Conservation (phyloP, 2,329 filamentous ascomycete genomes). For the Pseudovirgaria hyperparasitica region DNA sequence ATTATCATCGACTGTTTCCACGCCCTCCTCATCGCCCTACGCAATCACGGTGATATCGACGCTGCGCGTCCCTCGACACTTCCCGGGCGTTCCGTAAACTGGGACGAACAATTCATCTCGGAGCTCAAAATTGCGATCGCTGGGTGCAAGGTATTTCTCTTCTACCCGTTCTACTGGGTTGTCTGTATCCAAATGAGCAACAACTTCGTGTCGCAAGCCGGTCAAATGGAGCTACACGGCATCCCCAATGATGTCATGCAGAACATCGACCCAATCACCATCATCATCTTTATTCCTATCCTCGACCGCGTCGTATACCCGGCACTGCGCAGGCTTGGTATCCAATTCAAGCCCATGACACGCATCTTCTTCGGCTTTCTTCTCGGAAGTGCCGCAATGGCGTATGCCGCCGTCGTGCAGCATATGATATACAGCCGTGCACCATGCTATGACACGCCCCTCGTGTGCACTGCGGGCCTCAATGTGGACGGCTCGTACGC, state of each 20-base stretch:
- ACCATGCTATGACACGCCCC: conserved; percentile 38
- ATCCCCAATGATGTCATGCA: conserved; percentile 37
- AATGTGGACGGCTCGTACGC: conserved; percentile 14
- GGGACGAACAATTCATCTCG: conserved; percentile 60
- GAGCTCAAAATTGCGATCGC: conserved; percentile 53
- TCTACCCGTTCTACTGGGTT: conserved; percentile 36
- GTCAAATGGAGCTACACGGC: conserved; percentile 32
- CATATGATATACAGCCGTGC: conserved; percentile 40
- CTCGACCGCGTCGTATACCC: conserved; percentile 34
- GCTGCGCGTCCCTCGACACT: conserved; percentile 51
- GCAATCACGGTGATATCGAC: conserved; percentile 42
- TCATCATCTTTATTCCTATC: conserved; percentile 34
- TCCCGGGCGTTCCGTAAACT: no score
- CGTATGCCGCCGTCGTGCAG: conserved; percentile 45
- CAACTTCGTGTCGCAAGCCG: conserved; percentile 36
- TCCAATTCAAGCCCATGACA: conserved; percentile 37
- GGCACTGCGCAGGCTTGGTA: conserved; percentile 25
- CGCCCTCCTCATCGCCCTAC: conserved; percentile 43
- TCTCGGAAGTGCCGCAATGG: conserved; percentile 39
- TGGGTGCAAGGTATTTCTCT: conserved; percentile 57
- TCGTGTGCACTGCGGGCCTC: conserved; percentile 23
- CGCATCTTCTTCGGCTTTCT: conserved; percentile 41
- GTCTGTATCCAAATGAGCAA: conserved; percentile 33
- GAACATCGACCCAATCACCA: conserved; percentile 33
- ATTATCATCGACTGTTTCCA: conserved; percentile 38